A percentile compares a stretch with the other conserved stretches of the same genome.
These are phyloP conservation scores for Cryptomeria japonica DNA, from an alignment of 75 land plant species.

Conservation along the genomic window DNA sequence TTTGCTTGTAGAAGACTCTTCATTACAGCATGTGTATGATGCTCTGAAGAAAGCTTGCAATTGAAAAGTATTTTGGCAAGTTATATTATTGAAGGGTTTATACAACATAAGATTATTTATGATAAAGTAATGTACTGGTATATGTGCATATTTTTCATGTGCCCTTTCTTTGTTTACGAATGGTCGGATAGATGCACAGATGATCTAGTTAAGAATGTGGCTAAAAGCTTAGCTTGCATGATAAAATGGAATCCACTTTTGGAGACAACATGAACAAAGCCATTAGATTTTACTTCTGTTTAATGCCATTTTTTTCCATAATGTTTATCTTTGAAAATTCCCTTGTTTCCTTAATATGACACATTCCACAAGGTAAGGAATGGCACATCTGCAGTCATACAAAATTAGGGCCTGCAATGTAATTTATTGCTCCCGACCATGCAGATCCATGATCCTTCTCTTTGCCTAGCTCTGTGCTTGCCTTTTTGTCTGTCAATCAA, in stretches of 20 bases:
- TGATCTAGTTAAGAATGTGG: background rate
- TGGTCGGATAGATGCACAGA: background rate
- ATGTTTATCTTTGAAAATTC: background rate
- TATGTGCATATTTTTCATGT: background rate
- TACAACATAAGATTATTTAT: background rate
- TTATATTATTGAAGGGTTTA: background rate
- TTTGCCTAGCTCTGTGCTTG: background rate
- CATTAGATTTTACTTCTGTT: background rate
- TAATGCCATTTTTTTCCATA: background rate
- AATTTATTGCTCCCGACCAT: background rate
- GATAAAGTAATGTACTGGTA: background rate
- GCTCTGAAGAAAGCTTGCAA: conserved; percentile 58
- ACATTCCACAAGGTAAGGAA: background rate
- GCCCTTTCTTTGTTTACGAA: background rate
- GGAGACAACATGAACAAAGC: background rate
- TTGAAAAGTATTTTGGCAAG: conserved; percentile 4
- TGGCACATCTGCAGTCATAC: background rate
- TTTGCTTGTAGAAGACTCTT: conserved; percentile 65
- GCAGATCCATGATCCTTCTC: background rate
- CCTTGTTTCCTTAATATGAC: background rate
- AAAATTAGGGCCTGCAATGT: background rate
- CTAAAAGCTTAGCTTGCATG: background rate
- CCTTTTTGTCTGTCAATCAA: background rate
- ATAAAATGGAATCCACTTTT: background rate
- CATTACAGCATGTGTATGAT: conserved; percentile 57